Evolutionary conservation across 2,329 filamentous ascomycete species (phyloP), one percentile per base, ranked within the genome.

Genomic region (Scolecobasidium constrictum): DNA sequence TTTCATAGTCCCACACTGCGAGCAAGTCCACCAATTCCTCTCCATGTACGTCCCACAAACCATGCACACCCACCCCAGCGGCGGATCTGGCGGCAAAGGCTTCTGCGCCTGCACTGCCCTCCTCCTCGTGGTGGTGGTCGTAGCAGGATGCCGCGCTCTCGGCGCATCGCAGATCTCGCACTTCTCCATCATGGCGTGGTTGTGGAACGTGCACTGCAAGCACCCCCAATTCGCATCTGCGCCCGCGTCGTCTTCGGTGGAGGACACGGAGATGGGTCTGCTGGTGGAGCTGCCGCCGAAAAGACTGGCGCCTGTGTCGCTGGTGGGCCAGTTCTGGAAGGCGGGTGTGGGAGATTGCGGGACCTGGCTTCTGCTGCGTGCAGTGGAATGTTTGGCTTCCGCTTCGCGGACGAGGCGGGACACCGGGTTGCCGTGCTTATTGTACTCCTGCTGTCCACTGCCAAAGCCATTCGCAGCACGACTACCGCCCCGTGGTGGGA

Each of bases 1-100:
- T 22, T 79, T 80, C 72, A 80, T 74, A 6, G 57, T 62, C 39
- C 76, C 75, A 55, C 77, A 81, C 9, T 63, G 62, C 12, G 70
- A 69, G 50, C 77, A 81, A 4, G 74, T 78, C 76, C 75, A 80
- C 75, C 75, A 81, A 50, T 75, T 61, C 16, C 66, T 68, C 55
- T 80, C 77, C 74, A 79, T 80, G 46, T 77, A 80, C 1, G 69
- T 68, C 4, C 73, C 72, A 47, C 77, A 81, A 4, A 61, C 58
- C 40, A 63, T 51, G 54, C 77, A 81, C 42, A 69, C 62, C 77
- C 77, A 81, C 1, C 75, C 76, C 16, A 77, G 51, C 2, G 70
- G 67, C 36, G n/a, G n/a, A n/a, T n/a, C n/a, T n/a, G n/a, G n/a
- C n/a, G n/a, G n/a, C n/a, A n/a, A n/a, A n/a, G n/a, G n/a, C n/a